Evolutionary conservation across 192 early-diverging fungal species (phyloP).

Genomic region (Tieghemiomyces parasiticus): DNA sequence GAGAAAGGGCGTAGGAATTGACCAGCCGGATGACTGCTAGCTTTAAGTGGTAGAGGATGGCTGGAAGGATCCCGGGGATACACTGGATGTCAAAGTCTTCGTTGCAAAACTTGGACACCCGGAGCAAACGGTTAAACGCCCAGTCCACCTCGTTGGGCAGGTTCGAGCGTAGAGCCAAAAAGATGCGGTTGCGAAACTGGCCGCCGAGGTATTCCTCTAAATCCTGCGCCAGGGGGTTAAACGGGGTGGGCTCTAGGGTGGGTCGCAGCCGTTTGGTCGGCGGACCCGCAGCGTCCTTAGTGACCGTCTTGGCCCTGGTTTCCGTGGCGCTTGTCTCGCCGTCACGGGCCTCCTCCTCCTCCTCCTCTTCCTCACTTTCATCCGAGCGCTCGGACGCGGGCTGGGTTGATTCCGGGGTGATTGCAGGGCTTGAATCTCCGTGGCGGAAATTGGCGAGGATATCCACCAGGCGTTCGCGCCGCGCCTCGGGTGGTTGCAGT

Average conservation of each 20-base stretch:
- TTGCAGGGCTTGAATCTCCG: too few relatives aligned
- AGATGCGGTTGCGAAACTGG: slow-evolving; percentile 2
- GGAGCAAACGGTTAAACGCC: slow-evolving; percentile 8
- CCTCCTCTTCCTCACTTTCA: too few relatives aligned
- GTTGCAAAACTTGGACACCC: slow-evolving; percentile 1
- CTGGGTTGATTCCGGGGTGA: too few relatives aligned
- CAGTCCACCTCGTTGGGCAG: slow-evolving; percentile 10
- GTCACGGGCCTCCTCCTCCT: too few relatives aligned
- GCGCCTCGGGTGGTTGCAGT: too few relatives aligned
- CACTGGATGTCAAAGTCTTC: slow-evolving; percentile 8
- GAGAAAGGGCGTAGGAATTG: neutral
- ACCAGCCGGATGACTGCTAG: neutral
- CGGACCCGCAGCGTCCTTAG: too few relatives aligned
- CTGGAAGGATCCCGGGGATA: neutral
- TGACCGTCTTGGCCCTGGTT: too few relatives aligned
- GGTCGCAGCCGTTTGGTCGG: too few relatives aligned
- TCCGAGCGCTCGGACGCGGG: too few relatives aligned
- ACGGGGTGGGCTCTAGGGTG: neutral
- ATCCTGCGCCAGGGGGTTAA: neutral
- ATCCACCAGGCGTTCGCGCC: too few relatives aligned
- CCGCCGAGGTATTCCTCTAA: slow-evolving; percentile 7
- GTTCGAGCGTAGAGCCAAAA: slow-evolving; percentile 1
- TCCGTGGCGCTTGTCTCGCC: too few relatives aligned
- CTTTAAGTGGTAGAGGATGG: neutral
- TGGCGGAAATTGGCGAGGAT: too few relatives aligned